Conservation (phyloP, 495 filamentous ascomycete species). For the Penicillium canescens region DNA sequence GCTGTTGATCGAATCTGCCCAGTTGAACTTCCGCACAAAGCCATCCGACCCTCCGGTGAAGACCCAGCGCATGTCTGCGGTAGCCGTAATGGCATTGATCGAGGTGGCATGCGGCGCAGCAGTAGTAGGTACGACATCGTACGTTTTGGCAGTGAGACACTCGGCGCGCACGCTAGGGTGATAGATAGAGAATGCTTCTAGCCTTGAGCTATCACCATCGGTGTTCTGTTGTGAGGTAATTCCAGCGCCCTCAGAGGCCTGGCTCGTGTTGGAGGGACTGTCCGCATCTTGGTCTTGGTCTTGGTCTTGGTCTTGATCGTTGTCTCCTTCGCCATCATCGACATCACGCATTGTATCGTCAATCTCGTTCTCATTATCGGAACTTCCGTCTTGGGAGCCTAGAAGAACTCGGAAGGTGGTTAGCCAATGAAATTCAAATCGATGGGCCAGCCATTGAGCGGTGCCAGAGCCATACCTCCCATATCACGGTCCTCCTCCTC, state of each 20-base stretch:
- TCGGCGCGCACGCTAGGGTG: conserved; percentile 76
- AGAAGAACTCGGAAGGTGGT: conserved; percentile 7
- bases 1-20: conserved; percentile 91
- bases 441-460: background rate
- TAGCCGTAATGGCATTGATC: conserved; percentile 89
- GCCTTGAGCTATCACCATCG: conserved; percentile 29
- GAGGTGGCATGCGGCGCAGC: conserved; percentile 94
- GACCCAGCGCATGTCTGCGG: conserved; percentile 93
- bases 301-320: conserved; percentile 39
- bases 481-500: conserved; percentile 59
- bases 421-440: conserved; percentile 4
- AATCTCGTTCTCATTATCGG: conserved; percentile 70
- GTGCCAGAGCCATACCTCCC: conserved; percentile 38
- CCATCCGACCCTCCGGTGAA: conserved; percentile 93
- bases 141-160: conserved; percentile 75
- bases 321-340: conserved; percentile 60
- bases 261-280: conserved; percentile 49
- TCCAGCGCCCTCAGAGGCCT: conserved; percentile 43
- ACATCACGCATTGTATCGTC: conserved; percentile 68
- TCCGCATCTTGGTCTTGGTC: conserved; percentile 62
- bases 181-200: conserved; percentile 38
- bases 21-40: conserved; percentile 94
- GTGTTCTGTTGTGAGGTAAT: conserved; percentile 42
- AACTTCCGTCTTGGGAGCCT: conserved; percentile 64
- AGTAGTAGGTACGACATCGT: conserved; percentile 97